These are phyloP conservation scores for Candida glucosophila DNA, from an alignment of 1,139 yeast genomes.

Conservation along the genomic window DNA sequence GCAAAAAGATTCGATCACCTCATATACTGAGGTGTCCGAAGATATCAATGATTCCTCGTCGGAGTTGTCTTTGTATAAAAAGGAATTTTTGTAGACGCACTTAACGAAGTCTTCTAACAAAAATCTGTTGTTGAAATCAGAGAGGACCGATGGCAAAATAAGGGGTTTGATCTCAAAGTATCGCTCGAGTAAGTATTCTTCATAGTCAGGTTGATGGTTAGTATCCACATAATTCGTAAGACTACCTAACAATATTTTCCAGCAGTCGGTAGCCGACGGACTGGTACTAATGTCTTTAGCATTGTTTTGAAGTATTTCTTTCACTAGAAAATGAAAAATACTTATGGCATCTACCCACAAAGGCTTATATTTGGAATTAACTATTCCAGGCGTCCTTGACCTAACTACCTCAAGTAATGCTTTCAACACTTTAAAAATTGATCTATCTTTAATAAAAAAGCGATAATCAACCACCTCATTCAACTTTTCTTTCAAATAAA, in stretches of 20 bases:
- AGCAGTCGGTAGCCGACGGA: slow-evolving; percentile 9
- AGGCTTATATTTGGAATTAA: slow-evolving; percentile 11
- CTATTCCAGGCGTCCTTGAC: slow-evolving; percentile 30
- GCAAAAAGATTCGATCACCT: no score
- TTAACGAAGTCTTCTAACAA: slow-evolving; percentile 36
- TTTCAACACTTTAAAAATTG: slow-evolving; percentile 22
- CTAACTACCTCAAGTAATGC: slow-evolving; percentile 19
- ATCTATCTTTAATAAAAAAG: slow-evolving; percentile 35
- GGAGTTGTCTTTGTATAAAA: slow-evolving; percentile 24
- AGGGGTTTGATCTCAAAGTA: slow-evolving; percentile 32
- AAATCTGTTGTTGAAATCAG: slow-evolving; percentile 14
- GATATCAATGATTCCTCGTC: slow-evolving; percentile 11
- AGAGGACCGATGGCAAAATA: slow-evolving; percentile 31
- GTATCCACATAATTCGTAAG: slow-evolving; percentile 32
- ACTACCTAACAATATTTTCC: slow-evolving; percentile 40
- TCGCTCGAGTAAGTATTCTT: slow-evolving; percentile 38
- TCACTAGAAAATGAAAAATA: slow-evolving; percentile 17
- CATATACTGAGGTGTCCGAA: background rate
- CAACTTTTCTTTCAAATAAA: slow-evolving; percentile 30
- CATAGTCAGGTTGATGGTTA: slow-evolving; percentile 24
- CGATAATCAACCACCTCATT: slow-evolving; percentile 18
- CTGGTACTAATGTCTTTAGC: no score
- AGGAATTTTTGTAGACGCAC: slow-evolving; percentile 24
- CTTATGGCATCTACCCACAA: slow-evolving; percentile 39
- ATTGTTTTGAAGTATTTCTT: slow-evolving; percentile 12